Evolutionary conservation across 805 yeast genomes (phyloP).

Genomic region (Candida boleticola): DNA sequence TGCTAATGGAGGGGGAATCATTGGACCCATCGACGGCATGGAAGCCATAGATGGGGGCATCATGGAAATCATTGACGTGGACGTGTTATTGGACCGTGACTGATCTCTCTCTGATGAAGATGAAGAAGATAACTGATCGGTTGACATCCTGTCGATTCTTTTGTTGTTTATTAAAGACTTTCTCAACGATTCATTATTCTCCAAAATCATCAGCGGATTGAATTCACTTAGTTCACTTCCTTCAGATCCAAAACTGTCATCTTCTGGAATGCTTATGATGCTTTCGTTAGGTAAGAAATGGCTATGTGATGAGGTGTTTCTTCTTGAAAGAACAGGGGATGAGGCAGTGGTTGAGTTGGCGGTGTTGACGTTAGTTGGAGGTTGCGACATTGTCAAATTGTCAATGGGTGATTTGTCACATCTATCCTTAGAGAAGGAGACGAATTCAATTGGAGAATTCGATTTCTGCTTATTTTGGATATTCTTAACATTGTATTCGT

Average conservation of each 20-base stretch:
- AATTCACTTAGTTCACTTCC: constrained; percentile 5
- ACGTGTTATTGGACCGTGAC: background rate
- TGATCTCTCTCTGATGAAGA: background rate
- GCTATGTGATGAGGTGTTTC: constrained; percentile 1
- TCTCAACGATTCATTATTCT: background rate
- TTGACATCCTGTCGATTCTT: background rate
- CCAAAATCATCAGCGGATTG: constrained; percentile 2
- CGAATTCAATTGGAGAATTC: background rate
- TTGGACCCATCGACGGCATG: background rate
- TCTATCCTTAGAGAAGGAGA: constrained; percentile 1
- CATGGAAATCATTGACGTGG: background rate
- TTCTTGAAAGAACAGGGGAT: constrained; percentile 1
- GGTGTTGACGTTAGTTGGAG: background rate
- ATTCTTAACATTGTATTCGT: constrained; percentile 28
- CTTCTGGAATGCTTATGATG: constrained; percentile 6
- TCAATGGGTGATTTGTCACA: constrained; percentile 4
- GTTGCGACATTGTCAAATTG: background rate
- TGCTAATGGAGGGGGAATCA: background rate
- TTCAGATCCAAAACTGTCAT: constrained; percentile 5
- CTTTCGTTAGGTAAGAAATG: constrained; percentile 5
- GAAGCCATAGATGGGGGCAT: background rate
- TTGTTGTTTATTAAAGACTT: background rate
- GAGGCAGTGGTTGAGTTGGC: constrained; percentile 1
- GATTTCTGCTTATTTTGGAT: constrained; percentile 17
- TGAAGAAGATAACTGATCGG: background rate